Conservation (phyloP, 1,139 yeast species). For the Zygoascus sp. region DNA sequence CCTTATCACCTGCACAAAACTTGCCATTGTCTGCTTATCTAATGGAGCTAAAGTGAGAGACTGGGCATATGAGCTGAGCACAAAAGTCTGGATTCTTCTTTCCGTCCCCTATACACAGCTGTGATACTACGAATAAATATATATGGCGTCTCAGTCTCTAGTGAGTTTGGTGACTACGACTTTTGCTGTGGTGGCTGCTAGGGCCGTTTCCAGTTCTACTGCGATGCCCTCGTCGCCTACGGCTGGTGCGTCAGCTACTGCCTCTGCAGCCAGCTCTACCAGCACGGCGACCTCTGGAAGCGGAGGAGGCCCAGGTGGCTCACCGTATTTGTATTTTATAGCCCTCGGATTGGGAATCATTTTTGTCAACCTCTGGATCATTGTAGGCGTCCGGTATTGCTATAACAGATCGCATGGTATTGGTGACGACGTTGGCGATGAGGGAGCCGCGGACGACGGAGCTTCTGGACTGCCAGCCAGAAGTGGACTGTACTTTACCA, state of each 20-base stretch:
- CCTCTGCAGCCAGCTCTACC: background rate
- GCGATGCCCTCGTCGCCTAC: background rate
- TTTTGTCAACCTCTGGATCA: conserved; percentile 37
- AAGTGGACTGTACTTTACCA: conserved; percentile 4
- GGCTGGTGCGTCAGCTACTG: background rate
- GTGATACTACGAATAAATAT: background rate
- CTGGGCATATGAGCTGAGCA: too few species aligned
- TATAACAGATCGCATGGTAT: conserved; percentile 24
- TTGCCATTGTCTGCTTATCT: background rate
- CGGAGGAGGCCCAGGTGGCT: conserved; percentile 16
- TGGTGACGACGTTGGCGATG: conserved; percentile 16
- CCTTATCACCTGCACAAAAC: background rate
- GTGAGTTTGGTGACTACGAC: background rate
- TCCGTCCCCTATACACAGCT: too few species aligned
- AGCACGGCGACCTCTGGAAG: conserved; percentile 1
- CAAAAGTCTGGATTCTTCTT: too few species aligned
- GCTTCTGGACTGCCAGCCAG: background rate
- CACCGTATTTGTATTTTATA: conserved; percentile 36
- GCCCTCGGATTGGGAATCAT: conserved; percentile 40
- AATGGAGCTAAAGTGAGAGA: too few species aligned
- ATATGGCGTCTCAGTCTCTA: background rate
- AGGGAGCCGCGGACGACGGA: conserved; percentile 10
- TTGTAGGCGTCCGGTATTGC: conserved; percentile 37
- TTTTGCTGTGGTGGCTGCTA: background rate
- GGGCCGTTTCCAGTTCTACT: background rate